Evolutionary conservation across 768 basidiomycete species (phyloP).

Genomic region (Trametes elegans): DNA sequence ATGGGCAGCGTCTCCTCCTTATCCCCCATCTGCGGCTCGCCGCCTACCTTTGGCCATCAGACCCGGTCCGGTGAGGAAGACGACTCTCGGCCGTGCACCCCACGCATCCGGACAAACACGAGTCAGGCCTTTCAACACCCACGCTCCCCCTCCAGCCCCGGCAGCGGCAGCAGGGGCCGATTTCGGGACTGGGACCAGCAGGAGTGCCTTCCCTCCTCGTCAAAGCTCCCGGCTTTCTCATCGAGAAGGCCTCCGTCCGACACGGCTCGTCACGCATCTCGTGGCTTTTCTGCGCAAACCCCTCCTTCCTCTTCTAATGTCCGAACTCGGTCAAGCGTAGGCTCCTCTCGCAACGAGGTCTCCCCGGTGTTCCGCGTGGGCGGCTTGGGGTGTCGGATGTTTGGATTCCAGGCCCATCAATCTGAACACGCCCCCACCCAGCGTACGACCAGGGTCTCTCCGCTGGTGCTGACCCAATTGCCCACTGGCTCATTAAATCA

Average conservation of each 20-base stretch:
- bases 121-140: slow-evolving; percentile 4
- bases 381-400: slow-evolving; percentile 15
- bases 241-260: slow-evolving; percentile 9
- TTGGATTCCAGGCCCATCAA: slow-evolving; percentile 28
- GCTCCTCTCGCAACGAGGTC: slow-evolving; percentile 19
- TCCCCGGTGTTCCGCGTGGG: slow-evolving; percentile 15
- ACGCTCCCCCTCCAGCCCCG: slow-evolving; percentile 12
- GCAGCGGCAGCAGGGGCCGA: slow-evolving; percentile 14
- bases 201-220: slow-evolving; percentile 10
- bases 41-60: slow-evolving; percentile 15
- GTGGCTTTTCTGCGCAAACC: slow-evolving; percentile 11
- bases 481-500: slow-evolving; percentile 17
- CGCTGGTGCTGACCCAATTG: slow-evolving; percentile 21
- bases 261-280: slow-evolving; percentile 11
- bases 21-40: slow-evolving; percentile 20
- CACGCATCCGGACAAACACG: slow-evolving; percentile 9
- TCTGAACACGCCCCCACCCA: slow-evolving; percentile 21
- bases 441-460: slow-evolving; percentile 17
- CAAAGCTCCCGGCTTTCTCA: slow-evolving; percentile 13
- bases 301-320: slow-evolving; percentile 17
- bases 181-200: slow-evolving; percentile 7
- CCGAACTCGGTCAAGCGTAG: slow-evolving; percentile 22
- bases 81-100: slow-evolving; percentile 18
- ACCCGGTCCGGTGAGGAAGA: slow-evolving; percentile 12
- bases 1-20: slow-evolving; percentile 25